Evolutionary conservation across 1,284 basidiomycete species (phyloP).

Genomic region (Salmacisia buchloeana): DNA sequence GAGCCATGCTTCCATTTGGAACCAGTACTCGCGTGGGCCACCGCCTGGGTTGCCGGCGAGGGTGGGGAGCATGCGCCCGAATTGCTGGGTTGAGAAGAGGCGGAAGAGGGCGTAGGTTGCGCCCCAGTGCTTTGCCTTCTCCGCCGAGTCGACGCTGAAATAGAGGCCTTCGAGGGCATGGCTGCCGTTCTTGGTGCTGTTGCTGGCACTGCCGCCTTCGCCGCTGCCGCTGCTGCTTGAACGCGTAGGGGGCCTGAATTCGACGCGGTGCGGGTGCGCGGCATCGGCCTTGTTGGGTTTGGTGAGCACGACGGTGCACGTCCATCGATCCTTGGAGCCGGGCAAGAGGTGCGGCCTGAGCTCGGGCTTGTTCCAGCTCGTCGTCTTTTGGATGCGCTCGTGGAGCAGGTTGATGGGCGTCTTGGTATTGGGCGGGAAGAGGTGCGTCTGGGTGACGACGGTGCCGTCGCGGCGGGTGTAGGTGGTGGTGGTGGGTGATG

Average conservation of each 20-base stretch:
- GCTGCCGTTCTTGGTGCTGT: neutral
- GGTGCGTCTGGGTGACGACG: conserved; percentile 11
- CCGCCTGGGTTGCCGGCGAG: conserved; percentile 3
- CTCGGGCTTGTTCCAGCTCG: conserved; percentile 42
- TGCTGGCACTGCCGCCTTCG: neutral
- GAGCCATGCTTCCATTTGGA: conserved; percentile 41
- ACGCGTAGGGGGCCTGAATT: neutral
- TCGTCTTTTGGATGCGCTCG: conserved; percentile 44
- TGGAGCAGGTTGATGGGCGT: conserved; percentile 49
- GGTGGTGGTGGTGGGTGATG: conserved; percentile 16
- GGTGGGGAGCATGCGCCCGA: conserved; percentile 43
- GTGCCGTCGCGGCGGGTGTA: conserved; percentile 10
- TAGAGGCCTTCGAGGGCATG: neutral
- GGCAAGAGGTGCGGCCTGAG: conserved; percentile 5
- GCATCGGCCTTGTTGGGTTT: conserved; percentile 48
- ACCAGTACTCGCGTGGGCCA: conserved; percentile 49
- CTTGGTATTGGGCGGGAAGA: conserved; percentile 50
- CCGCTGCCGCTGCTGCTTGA: no score
- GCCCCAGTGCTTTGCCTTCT: conserved; percentile 47
- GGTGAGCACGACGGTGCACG: conserved; percentile 40
- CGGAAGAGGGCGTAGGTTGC: conserved; percentile 50
- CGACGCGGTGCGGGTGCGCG: conserved; percentile 21
- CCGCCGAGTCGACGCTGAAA: conserved; percentile 7
- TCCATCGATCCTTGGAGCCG: conserved; percentile 11
- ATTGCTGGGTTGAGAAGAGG: conserved; percentile 39